Conservation (phyloP, 768 basidiomycete species). For the Amanita subjunquillea region DNA sequence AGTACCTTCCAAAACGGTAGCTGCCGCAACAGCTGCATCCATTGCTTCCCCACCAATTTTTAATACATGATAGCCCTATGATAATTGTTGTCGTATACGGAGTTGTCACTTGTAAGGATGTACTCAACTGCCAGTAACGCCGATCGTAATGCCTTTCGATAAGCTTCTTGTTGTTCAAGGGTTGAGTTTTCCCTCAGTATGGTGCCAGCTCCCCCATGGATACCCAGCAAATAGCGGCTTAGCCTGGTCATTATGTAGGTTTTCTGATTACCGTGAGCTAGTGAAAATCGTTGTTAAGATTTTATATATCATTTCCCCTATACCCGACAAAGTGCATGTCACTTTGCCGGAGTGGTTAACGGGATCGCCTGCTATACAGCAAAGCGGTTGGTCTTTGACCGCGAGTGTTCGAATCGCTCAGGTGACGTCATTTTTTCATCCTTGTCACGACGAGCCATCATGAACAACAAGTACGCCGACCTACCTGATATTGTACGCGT, state of each 20-base stretch:
- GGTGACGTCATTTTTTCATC: slow-evolving; percentile 28
- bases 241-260: background rate
- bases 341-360: slow-evolving; percentile 96
- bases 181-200: slow-evolving; percentile 50
- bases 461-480: slow-evolving; percentile 78
- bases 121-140: slow-evolving; percentile 39
- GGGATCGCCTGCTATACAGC: slow-evolving; percentile 62
- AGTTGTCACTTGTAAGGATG: background rate
- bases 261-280: background rate
- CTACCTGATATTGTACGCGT: slow-evolving; percentile 82
- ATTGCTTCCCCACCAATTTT: slow-evolving; percentile 67
- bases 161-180: slow-evolving; percentile 46
- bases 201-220: slow-evolving; percentile 76
- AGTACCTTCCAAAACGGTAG: slow-evolving; percentile 61
- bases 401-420: slow-evolving; percentile 46
- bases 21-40: slow-evolving; percentile 73
- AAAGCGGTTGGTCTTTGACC: slow-evolving; percentile 40
- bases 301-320: slow-evolving; percentile 9
- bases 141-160: slow-evolving; percentile 40
- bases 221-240: slow-evolving; percentile 38
- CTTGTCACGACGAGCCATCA: slow-evolving; percentile 14
- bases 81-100: background rate
- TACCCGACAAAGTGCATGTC: slow-evolving; percentile 27
- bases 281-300: background rate
- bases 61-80: slow-evolving; percentile 52